These are phyloP conservation scores for Aspergillus carbonarius DNA, from an alignment of 2,329 filamentous ascomycete genomes.

Conservation along the genomic window DNA sequence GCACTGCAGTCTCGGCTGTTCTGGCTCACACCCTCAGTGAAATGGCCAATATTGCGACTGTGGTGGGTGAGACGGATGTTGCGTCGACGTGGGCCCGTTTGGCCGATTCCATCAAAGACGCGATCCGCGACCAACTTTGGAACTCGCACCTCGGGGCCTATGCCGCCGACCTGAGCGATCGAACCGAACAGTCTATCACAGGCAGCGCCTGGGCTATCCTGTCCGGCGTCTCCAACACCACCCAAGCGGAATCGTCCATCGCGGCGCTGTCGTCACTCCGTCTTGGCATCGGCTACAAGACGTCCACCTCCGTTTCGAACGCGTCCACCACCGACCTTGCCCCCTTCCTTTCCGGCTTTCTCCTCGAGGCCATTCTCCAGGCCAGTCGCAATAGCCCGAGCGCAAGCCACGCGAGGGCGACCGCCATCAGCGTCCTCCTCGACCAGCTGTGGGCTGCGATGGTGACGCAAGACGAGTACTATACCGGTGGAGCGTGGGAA, in stretches of 20 bases:
- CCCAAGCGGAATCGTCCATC: conserved; percentile 31
- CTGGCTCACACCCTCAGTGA: conserved; percentile 13
- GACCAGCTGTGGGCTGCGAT: conserved; percentile 45
- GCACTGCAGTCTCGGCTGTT: conserved; percentile 14
- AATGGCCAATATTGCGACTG: conserved; percentile 9
- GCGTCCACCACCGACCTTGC: conserved; percentile 34
- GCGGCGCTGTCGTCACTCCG: conserved; percentile 30
- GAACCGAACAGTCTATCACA: conserved; percentile 7
- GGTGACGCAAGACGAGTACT: conserved; percentile 37
- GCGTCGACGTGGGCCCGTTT: background rate
- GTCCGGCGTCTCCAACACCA: conserved; percentile 26
- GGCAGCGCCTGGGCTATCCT: conserved; percentile 11
- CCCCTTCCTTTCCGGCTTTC: conserved; percentile 49
- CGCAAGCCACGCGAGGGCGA: conserved; percentile 23
- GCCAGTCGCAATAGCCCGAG: background rate
- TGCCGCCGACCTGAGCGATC: conserved; percentile 2
- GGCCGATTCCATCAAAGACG: background rate
- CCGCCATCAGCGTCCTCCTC: conserved; percentile 32
- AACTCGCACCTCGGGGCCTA: conserved; percentile 9
- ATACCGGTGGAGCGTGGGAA: conserved; percentile 48
- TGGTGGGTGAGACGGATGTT: conserved; percentile 6
- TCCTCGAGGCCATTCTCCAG: conserved; percentile 40
- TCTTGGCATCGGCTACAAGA: conserved; percentile 40
- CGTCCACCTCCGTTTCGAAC: conserved; percentile 20
- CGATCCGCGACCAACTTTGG: conserved; percentile 16